These are phyloP conservation scores for Fusarium veterinarium DNA, from an alignment of 2,329 filamentous ascomycete species.

Conservation along the genomic window DNA sequence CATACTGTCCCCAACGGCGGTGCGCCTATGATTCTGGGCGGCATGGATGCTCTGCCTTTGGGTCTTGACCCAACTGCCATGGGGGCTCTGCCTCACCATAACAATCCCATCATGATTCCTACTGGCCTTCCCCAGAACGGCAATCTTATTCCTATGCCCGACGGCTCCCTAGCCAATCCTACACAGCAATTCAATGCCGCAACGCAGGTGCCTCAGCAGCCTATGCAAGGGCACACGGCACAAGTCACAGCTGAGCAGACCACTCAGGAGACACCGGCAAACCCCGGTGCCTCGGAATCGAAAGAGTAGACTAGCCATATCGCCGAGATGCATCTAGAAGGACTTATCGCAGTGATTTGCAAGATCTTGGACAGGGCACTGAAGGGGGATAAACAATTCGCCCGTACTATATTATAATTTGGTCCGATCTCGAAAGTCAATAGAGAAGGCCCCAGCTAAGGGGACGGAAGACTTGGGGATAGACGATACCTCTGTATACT, in stretches of 20 bases:
- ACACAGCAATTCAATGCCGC: conserved; percentile 24
- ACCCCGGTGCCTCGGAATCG: conserved; percentile 4
- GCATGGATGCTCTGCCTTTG: conserved; percentile 42
- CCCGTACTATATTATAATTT: conserved; percentile 2
- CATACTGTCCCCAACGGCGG: conserved; percentile 40
- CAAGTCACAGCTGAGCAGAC: conserved; percentile 21
- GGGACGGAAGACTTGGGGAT: conserved; percentile 22
- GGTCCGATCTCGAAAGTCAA: conserved; percentile 4
- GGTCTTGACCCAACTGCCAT: conserved; percentile 40
- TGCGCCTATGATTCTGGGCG: conserved; percentile 38
- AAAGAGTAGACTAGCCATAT: conserved; percentile 7
- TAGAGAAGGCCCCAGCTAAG: conserved; percentile 5
- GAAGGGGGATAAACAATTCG: not conserved
- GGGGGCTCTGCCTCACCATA: conserved; percentile 41
- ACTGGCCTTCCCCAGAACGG: conserved; percentile 27
- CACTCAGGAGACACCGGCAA: conserved; percentile 14
- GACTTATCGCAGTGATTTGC: conserved; percentile 3
- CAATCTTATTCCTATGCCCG: conserved; percentile 32
- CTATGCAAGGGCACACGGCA: conserved; percentile 10
- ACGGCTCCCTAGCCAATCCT: conserved; percentile 21
- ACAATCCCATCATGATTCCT: conserved; percentile 41
- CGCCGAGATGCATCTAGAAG: not conserved
- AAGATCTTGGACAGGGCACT: not conserved
- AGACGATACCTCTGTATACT: conserved; percentile 45
- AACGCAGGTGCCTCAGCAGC: conserved; percentile 10